phyloP scores from a whole-genome alignment of 805 yeast genomes.

The Zygosaccharomyces bisporus region DNA sequence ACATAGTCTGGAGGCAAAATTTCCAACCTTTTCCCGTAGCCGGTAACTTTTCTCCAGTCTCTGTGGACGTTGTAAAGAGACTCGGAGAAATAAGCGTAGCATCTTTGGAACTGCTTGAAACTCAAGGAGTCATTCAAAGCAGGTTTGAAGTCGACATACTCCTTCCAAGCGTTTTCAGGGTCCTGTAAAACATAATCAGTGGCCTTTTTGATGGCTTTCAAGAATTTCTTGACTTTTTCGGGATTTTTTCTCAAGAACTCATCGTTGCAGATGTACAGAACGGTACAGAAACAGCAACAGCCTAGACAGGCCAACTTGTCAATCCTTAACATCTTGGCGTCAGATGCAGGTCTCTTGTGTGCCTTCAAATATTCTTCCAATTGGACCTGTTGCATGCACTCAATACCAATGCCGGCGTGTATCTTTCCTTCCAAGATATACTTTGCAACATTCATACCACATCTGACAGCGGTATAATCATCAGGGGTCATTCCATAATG shows the following conservation, averaged over 20 bases:
- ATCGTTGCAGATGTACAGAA: constrained; percentile 52
- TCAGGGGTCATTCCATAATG: constrained; percentile 54
- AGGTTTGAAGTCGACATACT: constrained; percentile 47
- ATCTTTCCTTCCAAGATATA: constrained; percentile 52
- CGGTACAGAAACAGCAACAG: constrained; percentile 57
- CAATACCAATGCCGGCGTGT: constrained; percentile 57
- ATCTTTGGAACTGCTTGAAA: constrained; percentile 48
- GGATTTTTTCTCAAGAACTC: constrained; percentile 46
- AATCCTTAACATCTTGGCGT: constrained; percentile 54
- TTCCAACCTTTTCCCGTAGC: constrained; percentile 51
- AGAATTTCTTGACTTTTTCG: constrained; percentile 43
- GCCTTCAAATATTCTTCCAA: constrained; percentile 47
- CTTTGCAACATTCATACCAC: constrained; percentile 59
- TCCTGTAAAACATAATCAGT: constrained; percentile 45
- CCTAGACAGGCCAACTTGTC: constrained; percentile 54
- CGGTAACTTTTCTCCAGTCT: constrained; percentile 55
- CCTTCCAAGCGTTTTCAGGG: constrained; percentile 47
- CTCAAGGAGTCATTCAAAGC: constrained; percentile 41
- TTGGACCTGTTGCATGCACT: constrained; percentile 57
- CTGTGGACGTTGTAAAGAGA: constrained; percentile 51
- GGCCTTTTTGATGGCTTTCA: constrained; percentile 49
- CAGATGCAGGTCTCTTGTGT: constrained; percentile 43
- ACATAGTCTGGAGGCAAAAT: constrained; percentile 48
- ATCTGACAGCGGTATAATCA: constrained; percentile 55
- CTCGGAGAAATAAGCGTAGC: constrained; percentile 50